These are phyloP conservation scores for Ampelomyces quisqualis DNA, from an alignment of 2,329 filamentous ascomycete genomes.

Conservation along the genomic window DNA sequence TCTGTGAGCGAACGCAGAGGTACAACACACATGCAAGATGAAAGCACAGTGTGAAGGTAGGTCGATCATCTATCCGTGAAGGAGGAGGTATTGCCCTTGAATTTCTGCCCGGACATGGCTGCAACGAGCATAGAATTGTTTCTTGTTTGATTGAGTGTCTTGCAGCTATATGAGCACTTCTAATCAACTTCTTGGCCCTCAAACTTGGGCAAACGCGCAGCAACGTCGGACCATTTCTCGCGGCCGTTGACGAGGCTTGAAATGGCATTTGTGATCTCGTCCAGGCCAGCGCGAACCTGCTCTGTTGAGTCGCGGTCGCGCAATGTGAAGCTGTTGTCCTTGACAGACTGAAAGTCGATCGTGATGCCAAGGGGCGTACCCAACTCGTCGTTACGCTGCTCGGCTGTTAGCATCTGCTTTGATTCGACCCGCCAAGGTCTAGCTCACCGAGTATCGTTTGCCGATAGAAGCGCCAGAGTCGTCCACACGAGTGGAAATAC, in stretches of 20 bases:
- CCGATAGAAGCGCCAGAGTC: constrained; percentile 90
- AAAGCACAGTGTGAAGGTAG: too few relatives aligned
- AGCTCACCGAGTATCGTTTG: constrained; percentile 67
- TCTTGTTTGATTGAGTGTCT: neutral
- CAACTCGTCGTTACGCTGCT: constrained; percentile 81
- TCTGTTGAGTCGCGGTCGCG: constrained; percentile 83
- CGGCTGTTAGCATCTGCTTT: constrained; percentile 17
- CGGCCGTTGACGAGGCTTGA: constrained; percentile 63
- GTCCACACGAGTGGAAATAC: constrained; percentile 82
- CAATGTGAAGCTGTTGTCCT: constrained; percentile 83
- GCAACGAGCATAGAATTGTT: neutral
- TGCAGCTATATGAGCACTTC: neutral
- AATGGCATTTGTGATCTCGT: constrained; percentile 75
- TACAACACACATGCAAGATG: too few relatives aligned
- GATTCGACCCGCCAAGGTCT: neutral
- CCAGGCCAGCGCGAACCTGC: constrained; percentile 82
- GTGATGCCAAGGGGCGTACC: constrained; percentile 93
- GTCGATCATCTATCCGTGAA: too few relatives aligned
- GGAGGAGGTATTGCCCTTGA: neutral
- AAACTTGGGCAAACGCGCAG: constrained; percentile 78
- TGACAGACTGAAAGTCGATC: constrained; percentile 90
- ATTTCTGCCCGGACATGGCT: too few relatives aligned
- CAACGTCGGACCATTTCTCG: constrained; percentile 69
- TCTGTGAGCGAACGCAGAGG: too few relatives aligned
- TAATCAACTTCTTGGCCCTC: constrained; percentile 52